phyloP scores from a whole-genome alignment of 2,329 filamentous ascomycete species.

The Alternaria arbusti region DNA sequence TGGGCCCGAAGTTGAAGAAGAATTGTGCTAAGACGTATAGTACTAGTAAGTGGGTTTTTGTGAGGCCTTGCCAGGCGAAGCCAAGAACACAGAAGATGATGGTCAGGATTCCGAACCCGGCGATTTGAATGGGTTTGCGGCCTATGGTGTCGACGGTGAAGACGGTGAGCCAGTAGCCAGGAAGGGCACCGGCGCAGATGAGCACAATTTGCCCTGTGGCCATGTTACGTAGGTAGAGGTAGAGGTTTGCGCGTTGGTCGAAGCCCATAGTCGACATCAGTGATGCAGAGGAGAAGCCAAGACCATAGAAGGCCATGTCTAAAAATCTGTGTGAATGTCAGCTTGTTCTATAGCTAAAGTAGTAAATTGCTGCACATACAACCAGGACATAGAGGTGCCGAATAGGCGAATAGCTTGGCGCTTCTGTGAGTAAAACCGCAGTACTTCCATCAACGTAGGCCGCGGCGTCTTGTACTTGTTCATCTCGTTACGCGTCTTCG shows the following conservation, averaged over 20 bases:
- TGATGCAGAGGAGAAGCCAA: slow-evolving; percentile 77
- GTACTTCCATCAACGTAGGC: slow-evolving; percentile 64
- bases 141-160: slow-evolving; percentile 75
- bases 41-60: slow-evolving; percentile 51
- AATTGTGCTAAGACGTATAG: slow-evolving; percentile 58
- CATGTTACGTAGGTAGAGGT: slow-evolving; percentile 74
- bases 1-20: slow-evolving; percentile 63
- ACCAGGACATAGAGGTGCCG: slow-evolving; percentile 84
- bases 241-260: slow-evolving; percentile 67
- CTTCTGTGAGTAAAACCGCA: slow-evolving; percentile 70
- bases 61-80: slow-evolving; percentile 56
- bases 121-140: slow-evolving; percentile 77
- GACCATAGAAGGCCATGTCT: slow-evolving; percentile 63
- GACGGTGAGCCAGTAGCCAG: slow-evolving; percentile 83
- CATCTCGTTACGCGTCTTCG: slow-evolving; percentile 57
- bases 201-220: slow-evolving; percentile 81
- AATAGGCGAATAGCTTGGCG: slow-evolving; percentile 74
- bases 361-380: slow-evolving; percentile 44
- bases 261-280: slow-evolving; percentile 77
- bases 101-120: slow-evolving; percentile 57
- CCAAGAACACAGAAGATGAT: slow-evolving; percentile 58
- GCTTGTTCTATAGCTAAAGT: neutral
- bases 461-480: slow-evolving; percentile 42
- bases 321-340: slow-evolving; percentile 53
- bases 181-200: slow-evolving; percentile 78